Evolutionary conservation across 129 eudicot genomes (phyloP).

Genomic region (Flaveria linearis): DNA sequence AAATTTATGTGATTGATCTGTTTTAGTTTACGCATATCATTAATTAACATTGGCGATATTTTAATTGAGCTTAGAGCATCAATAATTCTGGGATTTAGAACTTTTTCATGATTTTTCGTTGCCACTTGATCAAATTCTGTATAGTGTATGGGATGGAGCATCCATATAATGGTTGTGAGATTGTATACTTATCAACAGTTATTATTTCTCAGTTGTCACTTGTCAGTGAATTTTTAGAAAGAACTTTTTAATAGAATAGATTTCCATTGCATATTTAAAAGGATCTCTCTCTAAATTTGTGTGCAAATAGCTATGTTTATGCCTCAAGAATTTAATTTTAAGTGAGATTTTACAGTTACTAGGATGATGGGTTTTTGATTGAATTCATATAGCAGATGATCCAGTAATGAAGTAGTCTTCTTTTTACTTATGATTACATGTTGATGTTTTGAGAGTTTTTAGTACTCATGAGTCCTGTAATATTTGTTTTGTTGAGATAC

Average conservation of each 20-base stretch:
- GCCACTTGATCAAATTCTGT: background rate
- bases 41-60: background rate
- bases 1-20: background rate
- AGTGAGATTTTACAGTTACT: background rate
- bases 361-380: constrained; percentile 35
- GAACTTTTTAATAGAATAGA: constrained; percentile 3
- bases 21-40: background rate
- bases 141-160: background rate
- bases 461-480: constrained; percentile 44
- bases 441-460: constrained; percentile 56
- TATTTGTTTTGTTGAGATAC: constrained; percentile 52
- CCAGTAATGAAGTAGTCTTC: constrained; percentile 42
- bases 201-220: constrained; percentile 7
- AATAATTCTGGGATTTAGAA: background rate
- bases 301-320: background rate
- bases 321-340: background rate
- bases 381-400: constrained; percentile 49
- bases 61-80: constrained; percentile 13
- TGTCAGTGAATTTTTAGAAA: background rate
- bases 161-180: constrained; percentile 16
- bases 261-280: constrained; percentile 3
- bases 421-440: constrained; percentile 47
- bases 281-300: background rate
- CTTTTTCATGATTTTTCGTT: constrained; percentile 5
- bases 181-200: background rate